A percentile compares a stretch with the other conserved stretches of the same genome.
These are phyloP conservation scores for Graphilbum ipis-grandicollis DNA, from an alignment of 2,329 filamentous ascomycete genomes.

Conservation along the genomic window DNA sequence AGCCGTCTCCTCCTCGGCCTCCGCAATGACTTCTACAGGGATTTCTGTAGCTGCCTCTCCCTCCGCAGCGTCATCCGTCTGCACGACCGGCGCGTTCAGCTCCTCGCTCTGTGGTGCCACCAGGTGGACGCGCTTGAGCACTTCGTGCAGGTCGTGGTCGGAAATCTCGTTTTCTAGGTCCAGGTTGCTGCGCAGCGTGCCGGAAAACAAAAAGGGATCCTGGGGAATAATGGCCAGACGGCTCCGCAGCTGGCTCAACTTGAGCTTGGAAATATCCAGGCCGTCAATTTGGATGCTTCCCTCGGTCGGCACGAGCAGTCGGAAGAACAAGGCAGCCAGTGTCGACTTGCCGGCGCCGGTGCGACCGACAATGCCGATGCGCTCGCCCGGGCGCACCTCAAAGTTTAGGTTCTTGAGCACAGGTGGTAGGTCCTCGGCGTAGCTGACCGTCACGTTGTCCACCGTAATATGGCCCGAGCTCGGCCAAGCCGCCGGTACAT, in stretches of 20 bases:
- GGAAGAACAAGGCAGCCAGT: conserved; percentile 47
- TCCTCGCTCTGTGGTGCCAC: conserved; percentile 16
- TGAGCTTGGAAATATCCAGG: conserved; percentile 37
- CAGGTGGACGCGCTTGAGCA: conserved; percentile 42
- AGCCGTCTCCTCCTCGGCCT: conserved; percentile 4
- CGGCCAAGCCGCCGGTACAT: conserved; percentile 23
- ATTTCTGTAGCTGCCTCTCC: not conserved
- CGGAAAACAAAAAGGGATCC: conserved; percentile 48
- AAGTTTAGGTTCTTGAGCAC: conserved; percentile 21
- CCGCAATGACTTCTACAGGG: conserved; percentile 1
- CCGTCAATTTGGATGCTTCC: conserved; percentile 28
- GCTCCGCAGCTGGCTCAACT: conserved; percentile 41
- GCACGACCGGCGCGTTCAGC: not conserved
- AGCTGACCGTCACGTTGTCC: conserved; percentile 19
- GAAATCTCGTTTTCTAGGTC: conserved; percentile 44
- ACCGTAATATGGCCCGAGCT: conserved; percentile 20
- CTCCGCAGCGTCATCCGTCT: not conserved
- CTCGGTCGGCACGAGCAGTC: conserved; percentile 28
- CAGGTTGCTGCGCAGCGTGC: conserved; percentile 44
- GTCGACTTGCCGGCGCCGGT: conserved; percentile 50
- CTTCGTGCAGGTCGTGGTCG: conserved; percentile 42
- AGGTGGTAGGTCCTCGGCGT: conserved; percentile 18
- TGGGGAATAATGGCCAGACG: conserved; percentile 50
- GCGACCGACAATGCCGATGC: conserved; percentile 46
- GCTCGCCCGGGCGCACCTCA: conserved; percentile 30